Conservation (phyloP, 768 basidiomycete genomes). For the Xerocomellus dryophilus region DNA sequence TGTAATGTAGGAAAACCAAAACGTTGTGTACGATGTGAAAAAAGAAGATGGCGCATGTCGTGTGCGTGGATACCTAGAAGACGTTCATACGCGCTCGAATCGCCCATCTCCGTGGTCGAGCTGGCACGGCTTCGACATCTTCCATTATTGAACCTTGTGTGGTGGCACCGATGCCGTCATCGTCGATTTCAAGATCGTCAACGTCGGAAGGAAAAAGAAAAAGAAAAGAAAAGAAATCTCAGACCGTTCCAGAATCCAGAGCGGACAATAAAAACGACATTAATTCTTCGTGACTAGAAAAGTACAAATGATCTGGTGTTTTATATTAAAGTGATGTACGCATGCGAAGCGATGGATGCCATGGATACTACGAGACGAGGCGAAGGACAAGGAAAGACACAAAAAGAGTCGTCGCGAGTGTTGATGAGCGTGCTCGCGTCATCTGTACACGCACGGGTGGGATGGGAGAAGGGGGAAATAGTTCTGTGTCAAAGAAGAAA, state of each 20-base stretch:
- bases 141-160: background rate
- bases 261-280: background rate
- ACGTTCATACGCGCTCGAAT: background rate
- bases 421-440: background rate
- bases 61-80: background rate
- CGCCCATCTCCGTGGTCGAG: background rate
- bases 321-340: background rate
- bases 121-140: background rate
- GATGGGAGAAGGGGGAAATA: background rate
- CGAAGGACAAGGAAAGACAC: background rate
- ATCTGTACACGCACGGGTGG: background rate
- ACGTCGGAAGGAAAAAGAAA: no score
- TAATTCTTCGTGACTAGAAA: constrained; percentile 4
- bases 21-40: background rate
- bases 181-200: background rate
- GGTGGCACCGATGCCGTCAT: background rate
- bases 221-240: no score
- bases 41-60: background rate
- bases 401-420: background rate
- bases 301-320: constrained; percentile 13
- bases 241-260: background rate
- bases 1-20: background rate
- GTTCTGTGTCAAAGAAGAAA: background rate
- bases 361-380: constrained; percentile 15
- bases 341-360: constrained; percentile 11